Conservation (phyloP, 2,329 filamentous ascomycete genomes). For the Neopestalotiopsis sp. region DNA sequence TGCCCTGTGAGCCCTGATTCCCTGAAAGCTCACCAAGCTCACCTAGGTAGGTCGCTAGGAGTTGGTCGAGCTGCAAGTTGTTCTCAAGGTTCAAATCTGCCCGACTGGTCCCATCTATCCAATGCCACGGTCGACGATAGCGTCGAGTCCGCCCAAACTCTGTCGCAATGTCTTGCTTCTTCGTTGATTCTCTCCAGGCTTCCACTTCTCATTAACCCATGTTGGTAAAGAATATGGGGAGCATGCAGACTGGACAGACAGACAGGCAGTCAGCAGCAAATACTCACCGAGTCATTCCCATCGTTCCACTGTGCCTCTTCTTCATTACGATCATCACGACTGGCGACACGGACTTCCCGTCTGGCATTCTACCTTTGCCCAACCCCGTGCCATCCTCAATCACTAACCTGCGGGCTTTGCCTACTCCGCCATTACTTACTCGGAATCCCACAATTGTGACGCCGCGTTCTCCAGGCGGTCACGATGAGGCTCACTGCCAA, state of each 20-base stretch:
- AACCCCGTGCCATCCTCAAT: too few relatives aligned
- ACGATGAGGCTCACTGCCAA: not conserved
- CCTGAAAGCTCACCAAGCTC: not conserved
- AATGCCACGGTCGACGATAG: not conserved
- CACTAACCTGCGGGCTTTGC: too few relatives aligned
- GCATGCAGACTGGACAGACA: not conserved
- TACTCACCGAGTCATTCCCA: not conserved
- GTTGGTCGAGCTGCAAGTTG: too few relatives aligned
- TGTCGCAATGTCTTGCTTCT: constrained; percentile 2
- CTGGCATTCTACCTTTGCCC: not conserved
- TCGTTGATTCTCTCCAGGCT: not conserved
- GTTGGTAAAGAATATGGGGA: not conserved
- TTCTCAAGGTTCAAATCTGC: constrained; percentile 7
- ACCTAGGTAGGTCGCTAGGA: not conserved
- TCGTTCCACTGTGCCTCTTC: not conserved
- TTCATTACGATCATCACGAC: not conserved
- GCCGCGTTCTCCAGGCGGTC: not conserved
- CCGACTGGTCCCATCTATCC: not conserved
- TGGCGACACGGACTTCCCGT: not conserved
- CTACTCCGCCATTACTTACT: not conserved
- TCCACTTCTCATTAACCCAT: not conserved
- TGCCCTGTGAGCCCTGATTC: not conserved
- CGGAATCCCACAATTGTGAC: not conserved
- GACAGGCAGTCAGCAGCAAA: not conserved
- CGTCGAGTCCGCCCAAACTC: not conserved